These are phyloP conservation scores for Rhodotorula kratochvilovae DNA, from an alignment of 768 basidiomycete species.

Conservation along the genomic window DNA sequence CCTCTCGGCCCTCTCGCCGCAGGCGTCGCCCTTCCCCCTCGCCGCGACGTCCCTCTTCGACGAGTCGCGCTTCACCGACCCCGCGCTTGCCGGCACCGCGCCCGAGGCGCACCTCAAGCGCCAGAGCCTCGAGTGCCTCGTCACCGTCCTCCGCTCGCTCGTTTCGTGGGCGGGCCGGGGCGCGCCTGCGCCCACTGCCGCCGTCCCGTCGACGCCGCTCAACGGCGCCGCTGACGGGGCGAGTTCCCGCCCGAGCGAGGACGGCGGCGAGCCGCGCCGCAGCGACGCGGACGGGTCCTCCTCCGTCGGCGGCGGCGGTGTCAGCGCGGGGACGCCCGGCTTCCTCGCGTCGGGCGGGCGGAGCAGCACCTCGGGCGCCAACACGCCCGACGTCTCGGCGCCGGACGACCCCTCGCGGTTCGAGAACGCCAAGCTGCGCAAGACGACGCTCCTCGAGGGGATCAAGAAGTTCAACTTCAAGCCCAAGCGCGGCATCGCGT, in stretches of 20 bases:
- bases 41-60: slow-evolving; percentile 57
- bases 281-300: slow-evolving; percentile 29
- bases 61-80: slow-evolving; percentile 50
- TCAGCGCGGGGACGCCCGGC: not conserved
- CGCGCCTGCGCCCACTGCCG: slow-evolving; percentile 12
- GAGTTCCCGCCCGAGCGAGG: slow-evolving; percentile 8
- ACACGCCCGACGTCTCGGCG: slow-evolving; percentile 63
- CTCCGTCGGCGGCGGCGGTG: slow-evolving; percentile 2
- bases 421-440: slow-evolving; percentile 92
- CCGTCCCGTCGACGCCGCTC: slow-evolving; percentile 25
- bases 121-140: slow-evolving; percentile 92
- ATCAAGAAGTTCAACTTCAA: slow-evolving; percentile 98
- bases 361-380: slow-evolving; percentile 50
- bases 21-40: slow-evolving; percentile 53
- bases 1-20: slow-evolving; percentile 23
- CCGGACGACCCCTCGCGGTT: slow-evolving; percentile 87
- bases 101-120: slow-evolving; percentile 72
- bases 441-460: slow-evolving; percentile 88
- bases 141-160: slow-evolving; percentile 78
- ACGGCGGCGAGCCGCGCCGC: not conserved
- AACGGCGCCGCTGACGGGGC: slow-evolving; percentile 15
- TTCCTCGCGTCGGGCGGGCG: not conserved
- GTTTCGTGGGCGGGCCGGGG: slow-evolving; percentile 66
- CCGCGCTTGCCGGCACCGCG: slow-evolving; percentile 41
- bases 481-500: slow-evolving; percentile 90